These are phyloP conservation scores for Nitzschia palea DNA, from an alignment of 108 stramenopile genomes.

Conservation along the genomic window DNA sequence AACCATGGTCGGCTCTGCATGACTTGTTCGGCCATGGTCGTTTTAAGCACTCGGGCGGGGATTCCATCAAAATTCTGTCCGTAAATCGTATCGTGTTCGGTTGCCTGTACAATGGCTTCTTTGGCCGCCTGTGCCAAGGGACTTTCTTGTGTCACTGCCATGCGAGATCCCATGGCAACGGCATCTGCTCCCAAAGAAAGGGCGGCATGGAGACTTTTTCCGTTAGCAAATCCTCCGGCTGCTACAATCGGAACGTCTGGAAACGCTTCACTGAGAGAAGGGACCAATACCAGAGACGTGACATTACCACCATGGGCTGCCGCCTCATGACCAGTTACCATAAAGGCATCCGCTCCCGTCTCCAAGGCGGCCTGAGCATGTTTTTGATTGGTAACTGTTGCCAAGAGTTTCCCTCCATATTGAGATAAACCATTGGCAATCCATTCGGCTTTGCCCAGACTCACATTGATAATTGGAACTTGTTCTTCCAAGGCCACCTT, in stretches of 20 bases:
- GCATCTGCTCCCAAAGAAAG: constrained; percentile 86
- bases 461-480: constrained; percentile 84
- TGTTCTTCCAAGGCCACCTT: constrained; percentile 81
- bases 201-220: constrained; percentile 78
- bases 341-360: constrained; percentile 80
- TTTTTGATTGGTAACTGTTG: constrained; percentile 79
- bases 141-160: constrained; percentile 73
- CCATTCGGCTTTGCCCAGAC: constrained; percentile 87
- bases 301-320: constrained; percentile 92
- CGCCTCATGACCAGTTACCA: constrained; percentile 92
- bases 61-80: constrained; percentile 90
- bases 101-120: constrained; percentile 54
- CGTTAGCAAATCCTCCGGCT: constrained; percentile 92
- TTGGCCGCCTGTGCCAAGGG: constrained; percentile 69
- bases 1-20: constrained; percentile 56
- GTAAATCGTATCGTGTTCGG: constrained; percentile 75
- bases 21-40: constrained; percentile 43
- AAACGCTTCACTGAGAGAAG: constrained; percentile 64
- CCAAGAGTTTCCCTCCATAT: constrained; percentile 79
- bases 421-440: constrained; percentile 67
- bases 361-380: constrained; percentile 72
- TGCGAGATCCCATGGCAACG: constrained; percentile 90
- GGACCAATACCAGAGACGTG: constrained; percentile 75
- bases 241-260: constrained; percentile 84
- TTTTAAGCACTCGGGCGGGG: constrained; percentile 77